A percentile compares a stretch with the other conserved stretches of the same genome.
These are phyloP conservation scores for Colletotrichum melonis DNA, from an alignment of 2,329 filamentous ascomycete species.

Conservation along the genomic window DNA sequence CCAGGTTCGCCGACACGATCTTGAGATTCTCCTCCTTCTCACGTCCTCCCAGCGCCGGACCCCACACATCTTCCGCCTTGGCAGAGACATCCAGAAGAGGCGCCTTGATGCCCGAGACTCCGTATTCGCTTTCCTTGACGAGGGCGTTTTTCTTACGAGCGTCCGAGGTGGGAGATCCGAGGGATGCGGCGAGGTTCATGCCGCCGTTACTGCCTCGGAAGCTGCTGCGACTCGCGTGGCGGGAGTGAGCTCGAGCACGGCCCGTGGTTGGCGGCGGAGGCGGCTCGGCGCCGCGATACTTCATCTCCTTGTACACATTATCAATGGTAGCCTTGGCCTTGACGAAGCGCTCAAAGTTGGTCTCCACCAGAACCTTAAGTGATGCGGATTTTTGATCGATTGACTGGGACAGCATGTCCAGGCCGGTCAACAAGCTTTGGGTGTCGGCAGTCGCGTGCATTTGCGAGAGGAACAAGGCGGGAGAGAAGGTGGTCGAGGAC, in stretches of 20 bases:
- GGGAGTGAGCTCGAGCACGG: conserved; percentile 66
- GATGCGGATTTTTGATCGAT: conserved; percentile 99
- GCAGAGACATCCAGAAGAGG: conserved; percentile 90
- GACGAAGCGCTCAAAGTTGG: conserved; percentile 98
- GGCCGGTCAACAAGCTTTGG: conserved; percentile 80
- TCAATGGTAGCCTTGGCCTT: conserved; percentile 98
- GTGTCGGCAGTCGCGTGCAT: conserved; percentile 90
- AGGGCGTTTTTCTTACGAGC: conserved; percentile 87
- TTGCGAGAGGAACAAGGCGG: conserved; percentile 90
- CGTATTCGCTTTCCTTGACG: conserved; percentile 92
- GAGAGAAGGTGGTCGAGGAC: conserved; percentile 95
- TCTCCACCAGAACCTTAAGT: conserved; percentile 94
- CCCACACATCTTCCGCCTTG: conserved; percentile 98
- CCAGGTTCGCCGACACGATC: conserved; percentile 78
- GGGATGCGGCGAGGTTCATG: conserved; percentile 47
- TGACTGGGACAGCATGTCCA: conserved; percentile 87
- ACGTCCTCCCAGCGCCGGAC: conserved; percentile 88
- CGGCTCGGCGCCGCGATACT: conserved; percentile 71
- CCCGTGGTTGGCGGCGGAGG: conserved; percentile 47
- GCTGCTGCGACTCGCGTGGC: conserved; percentile 75
- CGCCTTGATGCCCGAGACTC: conserved; percentile 86
- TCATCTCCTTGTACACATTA: conserved; percentile 99
- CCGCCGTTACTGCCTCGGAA: conserved; percentile 65
- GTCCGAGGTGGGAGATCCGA: conserved; percentile 56
- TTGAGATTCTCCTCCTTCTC: conserved; percentile 93